Evolutionary conservation across 306 rosid species (phyloP).

Genomic region (Gillenia trifoliata): DNA sequence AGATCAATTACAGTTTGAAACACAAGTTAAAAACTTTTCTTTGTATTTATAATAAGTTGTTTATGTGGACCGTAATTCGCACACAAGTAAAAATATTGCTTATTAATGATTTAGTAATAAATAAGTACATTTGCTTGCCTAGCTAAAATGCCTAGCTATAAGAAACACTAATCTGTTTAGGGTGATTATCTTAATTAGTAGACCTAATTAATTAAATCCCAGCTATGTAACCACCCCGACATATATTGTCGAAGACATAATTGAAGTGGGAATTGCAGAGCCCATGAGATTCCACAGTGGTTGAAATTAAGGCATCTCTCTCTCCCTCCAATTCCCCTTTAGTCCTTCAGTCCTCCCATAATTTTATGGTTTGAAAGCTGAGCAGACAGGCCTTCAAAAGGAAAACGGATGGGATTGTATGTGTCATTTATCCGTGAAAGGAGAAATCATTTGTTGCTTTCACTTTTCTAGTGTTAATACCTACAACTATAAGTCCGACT

Average conservation of each 20-base stretch:
- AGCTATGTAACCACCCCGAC: background rate
- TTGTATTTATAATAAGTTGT: too few species aligned
- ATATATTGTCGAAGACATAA: background rate
- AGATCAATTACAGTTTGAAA: too few species aligned
- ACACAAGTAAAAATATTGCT: too few species aligned
- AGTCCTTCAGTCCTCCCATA: background rate
- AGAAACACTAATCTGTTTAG: background rate
- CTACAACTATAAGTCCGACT: background rate
- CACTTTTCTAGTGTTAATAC: conserved; percentile 41
- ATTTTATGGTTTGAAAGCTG: background rate
- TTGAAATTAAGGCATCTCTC: background rate
- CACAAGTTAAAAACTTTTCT: background rate
- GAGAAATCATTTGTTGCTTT: conserved; percentile 47
- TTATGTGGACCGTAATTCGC: too few species aligned
- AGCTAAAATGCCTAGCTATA: too few species aligned
- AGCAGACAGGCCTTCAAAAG: conserved; percentile 8
- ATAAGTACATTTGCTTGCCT: background rate
- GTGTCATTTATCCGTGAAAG: conserved; percentile 50
- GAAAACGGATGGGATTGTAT: conserved; percentile 8
- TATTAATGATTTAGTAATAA: background rate
- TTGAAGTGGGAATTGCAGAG: background rate
- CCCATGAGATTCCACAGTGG: conserved; percentile 5
- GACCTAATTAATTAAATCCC: background rate
- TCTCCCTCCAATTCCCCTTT: too few species aligned
- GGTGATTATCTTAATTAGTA: background rate